These are phyloP conservation scores for Sugiyamaella neomexicana DNA, from an alignment of 1,139 yeast species.

Conservation along the genomic window DNA sequence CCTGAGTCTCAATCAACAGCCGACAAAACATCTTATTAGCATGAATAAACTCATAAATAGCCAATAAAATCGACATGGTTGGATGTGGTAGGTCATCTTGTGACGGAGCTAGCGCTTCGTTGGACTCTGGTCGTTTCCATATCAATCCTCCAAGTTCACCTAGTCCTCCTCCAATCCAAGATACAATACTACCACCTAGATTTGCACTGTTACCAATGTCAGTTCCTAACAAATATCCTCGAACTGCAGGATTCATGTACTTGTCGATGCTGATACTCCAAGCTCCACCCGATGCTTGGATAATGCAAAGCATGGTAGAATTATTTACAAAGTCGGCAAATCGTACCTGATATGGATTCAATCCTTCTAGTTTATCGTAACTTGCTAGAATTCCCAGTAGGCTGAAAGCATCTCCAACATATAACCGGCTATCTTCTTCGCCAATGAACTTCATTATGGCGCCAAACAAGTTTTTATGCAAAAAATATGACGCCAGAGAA, in stretches of 20 bases:
- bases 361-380: constrained; percentile 41
- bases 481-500: constrained; percentile 39
- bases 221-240: constrained; percentile 7
- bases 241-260: constrained; percentile 21
- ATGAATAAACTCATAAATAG: constrained; percentile 41
- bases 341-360: constrained; percentile 41
- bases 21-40: constrained; percentile 41
- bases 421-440: constrained; percentile 28
- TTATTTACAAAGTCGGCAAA: constrained; percentile 45
- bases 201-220: background rate
- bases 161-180: constrained; percentile 23
- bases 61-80: constrained; percentile 35
- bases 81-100: constrained; percentile 30
- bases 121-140: constrained; percentile 5
- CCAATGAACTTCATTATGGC: constrained; percentile 40
- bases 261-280: constrained; percentile 33
- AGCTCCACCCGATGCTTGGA: constrained; percentile 35
- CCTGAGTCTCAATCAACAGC: constrained; percentile 34
- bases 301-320: constrained; percentile 38
- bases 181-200: constrained; percentile 21
- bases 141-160: constrained; percentile 7
- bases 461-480: constrained; percentile 42
- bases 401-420: constrained; percentile 41
- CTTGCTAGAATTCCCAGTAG: constrained; percentile 43
- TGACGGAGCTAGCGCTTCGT: background rate